These are phyloP conservation scores for Jacaranda copaia DNA, from an alignment of 257 asterid species.

Conservation along the genomic window DNA sequence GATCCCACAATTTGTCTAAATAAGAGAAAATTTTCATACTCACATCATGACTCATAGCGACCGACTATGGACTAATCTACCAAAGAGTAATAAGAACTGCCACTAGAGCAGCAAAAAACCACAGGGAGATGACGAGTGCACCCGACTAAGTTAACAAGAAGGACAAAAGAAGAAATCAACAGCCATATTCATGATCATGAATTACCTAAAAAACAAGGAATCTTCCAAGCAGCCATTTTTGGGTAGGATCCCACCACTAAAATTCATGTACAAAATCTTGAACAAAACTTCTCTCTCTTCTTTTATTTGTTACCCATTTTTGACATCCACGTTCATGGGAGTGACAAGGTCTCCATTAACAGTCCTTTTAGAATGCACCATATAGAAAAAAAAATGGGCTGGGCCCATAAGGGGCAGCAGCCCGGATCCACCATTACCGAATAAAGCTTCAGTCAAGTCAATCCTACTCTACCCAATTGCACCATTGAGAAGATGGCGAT, in stretches of 20 bases:
- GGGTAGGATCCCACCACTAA: conserved; percentile 55
- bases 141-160: conserved; percentile 13
- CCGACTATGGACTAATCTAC: background rate
- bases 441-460: conserved; percentile 49
- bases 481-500: conserved; percentile 45
- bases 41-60: background rate
- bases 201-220: conserved; percentile 37
- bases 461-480: conserved; percentile 35
- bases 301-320: conserved; percentile 54
- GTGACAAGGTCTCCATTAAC: conserved; percentile 68
- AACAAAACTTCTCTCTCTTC: conserved; percentile 45
- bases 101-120: background rate
- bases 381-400: conserved; percentile 24
- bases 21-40: too few species aligned
- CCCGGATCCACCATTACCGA: conserved; percentile 52
- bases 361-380: conserved; percentile 47
- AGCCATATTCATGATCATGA: conserved; percentile 35
- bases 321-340: conserved; percentile 64
- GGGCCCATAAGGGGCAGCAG: conserved; percentile 46
- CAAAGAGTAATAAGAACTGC: background rate
- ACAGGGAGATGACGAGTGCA: background rate
- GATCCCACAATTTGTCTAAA: too few species aligned
- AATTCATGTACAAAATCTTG: conserved; percentile 41
- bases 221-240: conserved; percentile 38
- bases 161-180: conserved; percentile 22